phyloP scores from a whole-genome alignment of 176 grass and related monocot genomes.

The Puccinellia tenuiflora region DNA sequence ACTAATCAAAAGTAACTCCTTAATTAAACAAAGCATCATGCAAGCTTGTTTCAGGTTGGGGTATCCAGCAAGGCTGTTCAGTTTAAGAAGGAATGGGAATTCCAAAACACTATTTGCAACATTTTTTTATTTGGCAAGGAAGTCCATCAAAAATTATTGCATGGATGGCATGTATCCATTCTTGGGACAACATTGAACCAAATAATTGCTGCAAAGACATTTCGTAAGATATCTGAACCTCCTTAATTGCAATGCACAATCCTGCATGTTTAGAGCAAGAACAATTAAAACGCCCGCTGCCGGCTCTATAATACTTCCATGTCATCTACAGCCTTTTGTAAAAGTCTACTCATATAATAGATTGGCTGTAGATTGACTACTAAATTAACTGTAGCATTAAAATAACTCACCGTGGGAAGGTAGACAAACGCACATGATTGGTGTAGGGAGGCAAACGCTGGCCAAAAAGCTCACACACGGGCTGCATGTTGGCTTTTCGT shows the following conservation, averaged over 20 bases:
- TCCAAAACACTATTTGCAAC: background rate
- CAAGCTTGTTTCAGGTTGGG: background rate
- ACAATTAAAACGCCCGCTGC: too few relatives aligned
- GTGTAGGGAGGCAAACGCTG: too few relatives aligned
- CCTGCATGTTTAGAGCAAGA: background rate
- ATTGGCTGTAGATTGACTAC: too few relatives aligned
- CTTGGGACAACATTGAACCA: background rate
- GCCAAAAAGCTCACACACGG: too few relatives aligned
- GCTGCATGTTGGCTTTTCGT: too few relatives aligned
- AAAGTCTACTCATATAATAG: too few relatives aligned
- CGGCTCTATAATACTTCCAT: too few relatives aligned
- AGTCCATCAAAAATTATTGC: background rate
- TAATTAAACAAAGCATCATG: background rate
- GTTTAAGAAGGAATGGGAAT: background rate
- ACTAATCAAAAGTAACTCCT: background rate
- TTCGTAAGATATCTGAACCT: background rate
- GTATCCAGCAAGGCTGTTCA: background rate
- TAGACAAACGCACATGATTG: too few relatives aligned
- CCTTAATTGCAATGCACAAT: background rate
- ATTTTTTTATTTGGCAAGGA: background rate
- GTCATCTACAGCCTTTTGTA: too few relatives aligned
- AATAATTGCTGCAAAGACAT: background rate
- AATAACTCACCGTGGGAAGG: too few relatives aligned
- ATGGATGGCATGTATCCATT: background rate
- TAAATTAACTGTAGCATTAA: too few relatives aligned